Conservation (phyloP, 768 basidiomycete species). For the Boletus fagicola region DNA sequence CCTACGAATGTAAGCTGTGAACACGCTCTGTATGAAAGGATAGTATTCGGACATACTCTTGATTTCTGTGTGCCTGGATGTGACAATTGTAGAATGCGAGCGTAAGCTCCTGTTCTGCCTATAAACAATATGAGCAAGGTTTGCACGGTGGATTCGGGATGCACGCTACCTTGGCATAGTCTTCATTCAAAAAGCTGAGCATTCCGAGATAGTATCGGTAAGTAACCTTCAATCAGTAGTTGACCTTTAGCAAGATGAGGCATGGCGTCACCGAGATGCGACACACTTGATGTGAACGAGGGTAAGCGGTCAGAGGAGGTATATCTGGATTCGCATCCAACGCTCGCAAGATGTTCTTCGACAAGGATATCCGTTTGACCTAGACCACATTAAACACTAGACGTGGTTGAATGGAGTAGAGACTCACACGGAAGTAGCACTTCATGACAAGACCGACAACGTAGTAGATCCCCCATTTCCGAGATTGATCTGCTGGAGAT, state of each 20-base stretch:
- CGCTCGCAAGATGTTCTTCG: constrained; percentile 89
- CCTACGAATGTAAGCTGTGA: constrained; percentile 39
- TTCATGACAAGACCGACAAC: constrained; percentile 89
- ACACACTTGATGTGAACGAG: constrained; percentile 79
- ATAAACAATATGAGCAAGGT: neutral
- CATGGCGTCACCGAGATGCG: constrained; percentile 9
- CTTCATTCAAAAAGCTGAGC: constrained; percentile 90
- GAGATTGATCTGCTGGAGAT: constrained; percentile 67
- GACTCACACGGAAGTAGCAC: constrained; percentile 85
- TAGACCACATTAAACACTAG: constrained; percentile 29
- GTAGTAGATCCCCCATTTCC: constrained; percentile 93
- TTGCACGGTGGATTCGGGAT: neutral
- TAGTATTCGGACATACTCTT: constrained; percentile 58
- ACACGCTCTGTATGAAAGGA: neutral
- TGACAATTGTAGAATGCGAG: constrained; percentile 87
- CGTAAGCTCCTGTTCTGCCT: constrained; percentile 86
- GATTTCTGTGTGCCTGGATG: constrained; percentile 64
- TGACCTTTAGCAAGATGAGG: constrained; percentile 7
- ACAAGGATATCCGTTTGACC: constrained; percentile 89
- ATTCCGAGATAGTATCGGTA: constrained; percentile 95
- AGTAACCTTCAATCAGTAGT: constrained; percentile 63
- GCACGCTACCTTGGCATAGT: constrained; percentile 68
- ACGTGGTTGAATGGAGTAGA: neutral
- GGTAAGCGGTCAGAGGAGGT: constrained; percentile 72
- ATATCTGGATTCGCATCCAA: constrained; percentile 84